phyloP scores from a whole-genome alignment of 2,329 filamentous ascomycete species.

The Sporothrix sp. region DNA sequence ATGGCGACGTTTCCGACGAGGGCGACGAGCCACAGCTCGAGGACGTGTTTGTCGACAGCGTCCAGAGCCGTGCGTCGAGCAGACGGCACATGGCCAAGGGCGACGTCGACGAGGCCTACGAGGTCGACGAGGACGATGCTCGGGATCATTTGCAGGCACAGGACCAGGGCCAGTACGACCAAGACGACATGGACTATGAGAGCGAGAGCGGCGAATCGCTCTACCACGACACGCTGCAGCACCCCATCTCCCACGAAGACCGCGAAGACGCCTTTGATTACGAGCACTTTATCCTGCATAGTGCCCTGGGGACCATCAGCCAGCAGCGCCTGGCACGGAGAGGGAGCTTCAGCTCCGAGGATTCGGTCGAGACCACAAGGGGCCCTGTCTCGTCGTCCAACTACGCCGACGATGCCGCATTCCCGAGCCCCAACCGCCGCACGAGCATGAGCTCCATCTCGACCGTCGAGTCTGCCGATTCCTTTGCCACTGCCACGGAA shows the following conservation, averaged over 20 bases:
- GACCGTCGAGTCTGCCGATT: constrained; percentile 38
- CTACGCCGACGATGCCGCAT: constrained; percentile 10
- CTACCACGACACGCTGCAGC: constrained; percentile 51
- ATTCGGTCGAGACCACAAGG: constrained; percentile 52
- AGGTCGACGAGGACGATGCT: constrained; percentile 25
- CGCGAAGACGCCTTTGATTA: constrained; percentile 94
- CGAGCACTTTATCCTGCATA: constrained; percentile 90
- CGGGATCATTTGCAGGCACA: background rate
- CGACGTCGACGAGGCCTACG: constrained; percentile 25
- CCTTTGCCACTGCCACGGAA: constrained; percentile 49
- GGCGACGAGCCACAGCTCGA: constrained; percentile 22
- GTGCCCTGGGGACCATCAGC: constrained; percentile 72
- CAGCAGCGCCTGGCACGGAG: constrained; percentile 37
- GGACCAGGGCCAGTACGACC: background rate
- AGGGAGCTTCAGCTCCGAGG: constrained; percentile 48
- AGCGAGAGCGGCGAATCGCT: constrained; percentile 57
- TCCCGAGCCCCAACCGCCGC: constrained; percentile 9
- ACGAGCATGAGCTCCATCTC: constrained; percentile 20
- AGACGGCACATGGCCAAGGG: constrained; percentile 17
- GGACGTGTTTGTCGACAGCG: constrained; percentile 21
- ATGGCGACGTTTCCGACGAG: constrained; percentile 24
- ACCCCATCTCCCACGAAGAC: constrained; percentile 73
- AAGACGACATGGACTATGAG: constrained; percentile 30
- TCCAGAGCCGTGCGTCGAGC: too few relatives aligned
- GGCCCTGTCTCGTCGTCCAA: constrained; percentile 29